Conservation (phyloP, 1,284 basidiomycete genomes). For the Naganishia sp. region DNA sequence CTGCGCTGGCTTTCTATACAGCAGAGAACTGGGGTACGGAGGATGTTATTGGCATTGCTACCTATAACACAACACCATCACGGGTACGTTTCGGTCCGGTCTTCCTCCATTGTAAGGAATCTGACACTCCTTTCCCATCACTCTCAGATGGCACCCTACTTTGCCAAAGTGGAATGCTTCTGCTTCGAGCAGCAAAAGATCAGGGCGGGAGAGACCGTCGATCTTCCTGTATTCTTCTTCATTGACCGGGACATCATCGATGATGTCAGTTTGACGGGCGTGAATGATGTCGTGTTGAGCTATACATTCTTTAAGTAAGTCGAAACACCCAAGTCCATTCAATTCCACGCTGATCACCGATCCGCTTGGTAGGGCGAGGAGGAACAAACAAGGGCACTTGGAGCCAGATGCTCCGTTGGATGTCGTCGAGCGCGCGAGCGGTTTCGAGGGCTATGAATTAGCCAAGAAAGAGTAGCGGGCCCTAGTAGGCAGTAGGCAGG, state of each 20-base stretch:
- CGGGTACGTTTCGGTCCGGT: constrained; percentile 43
- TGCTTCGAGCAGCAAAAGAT: constrained; percentile 99
- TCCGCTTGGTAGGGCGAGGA: constrained; percentile 63
- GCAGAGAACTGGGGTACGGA: constrained; percentile 81
- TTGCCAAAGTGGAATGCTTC: constrained; percentile 99
- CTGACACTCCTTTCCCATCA: not conserved
- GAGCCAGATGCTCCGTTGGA: constrained; percentile 83
- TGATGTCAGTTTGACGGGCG: constrained; percentile 78
- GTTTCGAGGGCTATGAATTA: constrained; percentile 58
- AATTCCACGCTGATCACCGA: not conserved
- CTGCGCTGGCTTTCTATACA: constrained; percentile 93
- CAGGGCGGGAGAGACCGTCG: constrained; percentile 92
- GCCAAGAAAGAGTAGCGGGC: constrained; percentile 28
- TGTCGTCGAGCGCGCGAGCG: constrained; percentile 71
- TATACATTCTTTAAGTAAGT: constrained; percentile 95
- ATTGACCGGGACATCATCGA: constrained; percentile 95
- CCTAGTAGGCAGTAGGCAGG: no score
- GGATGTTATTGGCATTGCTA: constrained; percentile 97
- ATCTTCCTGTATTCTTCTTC: constrained; percentile 98
- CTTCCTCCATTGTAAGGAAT: not conserved
- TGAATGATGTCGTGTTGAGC: constrained; percentile 88
- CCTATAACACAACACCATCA: constrained; percentile 79
- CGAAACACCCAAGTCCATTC: not conserved
- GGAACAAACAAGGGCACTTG: constrained; percentile 75
- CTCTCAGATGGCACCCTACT: constrained; percentile 88